Conservation (phyloP, 2,329 filamentous ascomycete species). For the Fusarium udum region DNA sequence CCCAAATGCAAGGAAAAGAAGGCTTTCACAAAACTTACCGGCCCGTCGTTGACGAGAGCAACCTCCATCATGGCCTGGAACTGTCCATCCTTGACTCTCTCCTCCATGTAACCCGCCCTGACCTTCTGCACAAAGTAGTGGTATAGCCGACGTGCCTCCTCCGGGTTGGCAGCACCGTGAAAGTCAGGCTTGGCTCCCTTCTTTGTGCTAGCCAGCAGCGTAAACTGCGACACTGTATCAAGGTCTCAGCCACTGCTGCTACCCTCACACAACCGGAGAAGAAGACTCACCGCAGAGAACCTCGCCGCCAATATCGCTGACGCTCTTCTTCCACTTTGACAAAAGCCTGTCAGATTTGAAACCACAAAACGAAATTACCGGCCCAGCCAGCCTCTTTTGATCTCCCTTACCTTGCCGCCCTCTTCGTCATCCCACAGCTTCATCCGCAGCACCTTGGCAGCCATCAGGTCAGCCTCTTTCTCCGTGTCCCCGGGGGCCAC, state of each 20-base stretch:
- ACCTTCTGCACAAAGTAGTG: slow-evolving; percentile 84
- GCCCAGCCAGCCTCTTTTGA: background rate
- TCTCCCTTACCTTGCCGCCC: slow-evolving; percentile 67
- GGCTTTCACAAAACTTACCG: slow-evolving; percentile 55
- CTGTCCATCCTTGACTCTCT: slow-evolving; percentile 90
- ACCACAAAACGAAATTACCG: background rate
- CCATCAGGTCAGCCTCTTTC: slow-evolving; percentile 86
- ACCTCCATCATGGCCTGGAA: slow-evolving; percentile 99
- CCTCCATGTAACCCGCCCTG: slow-evolving; percentile 73
- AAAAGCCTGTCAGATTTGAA: slow-evolving; percentile 15
- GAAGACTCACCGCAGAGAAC: slow-evolving; percentile 81
- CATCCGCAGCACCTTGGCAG: slow-evolving; percentile 86
- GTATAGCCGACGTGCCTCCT: slow-evolving; percentile 84
- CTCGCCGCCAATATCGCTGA: slow-evolving; percentile 89
- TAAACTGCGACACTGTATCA: slow-evolving; percentile 93
- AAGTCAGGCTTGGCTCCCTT: slow-evolving; percentile 97
- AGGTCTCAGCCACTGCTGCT: slow-evolving; percentile 1
- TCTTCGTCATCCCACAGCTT: slow-evolving; percentile 89
- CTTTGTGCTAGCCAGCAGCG: slow-evolving; percentile 89
- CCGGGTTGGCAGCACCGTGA: slow-evolving; percentile 82
- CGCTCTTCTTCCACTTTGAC: slow-evolving; percentile 88
- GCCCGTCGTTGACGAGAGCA: slow-evolving; percentile 85
- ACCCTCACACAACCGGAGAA: background rate
- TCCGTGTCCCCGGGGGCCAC: slow-evolving; percentile 89
- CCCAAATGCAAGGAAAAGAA: background rate